Percentiles rank a stretch among this genome's conserved stretches.
phyloP scores from a whole-genome alignment of 306 rosid species.

The Senna siamea region DNA sequence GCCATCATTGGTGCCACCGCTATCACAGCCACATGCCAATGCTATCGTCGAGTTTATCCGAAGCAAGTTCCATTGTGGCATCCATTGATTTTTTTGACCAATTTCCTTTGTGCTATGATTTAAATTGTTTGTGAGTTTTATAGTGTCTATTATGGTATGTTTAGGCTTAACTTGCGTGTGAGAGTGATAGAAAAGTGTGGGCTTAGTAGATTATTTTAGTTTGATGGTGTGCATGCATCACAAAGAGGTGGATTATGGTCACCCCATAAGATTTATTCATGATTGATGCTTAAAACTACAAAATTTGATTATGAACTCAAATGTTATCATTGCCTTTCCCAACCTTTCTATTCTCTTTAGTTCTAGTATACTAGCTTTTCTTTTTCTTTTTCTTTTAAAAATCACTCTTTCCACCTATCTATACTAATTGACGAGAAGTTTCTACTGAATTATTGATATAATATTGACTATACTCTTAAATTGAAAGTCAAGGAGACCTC shows the following conservation, averaged over 20 bases:
- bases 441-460: constrained; percentile 57
- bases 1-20: too few species aligned
- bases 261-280: constrained; percentile 73
- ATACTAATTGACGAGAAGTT: constrained; percentile 42
- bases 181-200: constrained; percentile 33
- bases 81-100: too few species aligned
- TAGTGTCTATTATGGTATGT: constrained; percentile 5
- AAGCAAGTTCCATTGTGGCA: too few species aligned
- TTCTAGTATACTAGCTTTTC: constrained; percentile 14
- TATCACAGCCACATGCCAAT: too few species aligned
- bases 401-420: constrained; percentile 27
- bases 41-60: too few species aligned
- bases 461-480: constrained; percentile 65
- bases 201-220: constrained; percentile 57
- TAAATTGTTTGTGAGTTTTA: not conserved
- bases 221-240: constrained; percentile 75
- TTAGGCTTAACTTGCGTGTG: constrained; percentile 42
- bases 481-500: constrained; percentile 70
- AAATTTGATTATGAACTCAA: constrained; percentile 55
- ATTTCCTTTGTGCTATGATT: constrained; percentile 19
- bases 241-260: constrained; percentile 66
- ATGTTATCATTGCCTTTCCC: constrained; percentile 56
- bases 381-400: constrained; percentile 4
- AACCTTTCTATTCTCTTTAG: constrained; percentile 16
- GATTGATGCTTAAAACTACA: constrained; percentile 56